These are phyloP conservation scores for Globisporangium spiculum DNA, from an alignment of 352 stramenopile species.

Conservation along the genomic window DNA sequence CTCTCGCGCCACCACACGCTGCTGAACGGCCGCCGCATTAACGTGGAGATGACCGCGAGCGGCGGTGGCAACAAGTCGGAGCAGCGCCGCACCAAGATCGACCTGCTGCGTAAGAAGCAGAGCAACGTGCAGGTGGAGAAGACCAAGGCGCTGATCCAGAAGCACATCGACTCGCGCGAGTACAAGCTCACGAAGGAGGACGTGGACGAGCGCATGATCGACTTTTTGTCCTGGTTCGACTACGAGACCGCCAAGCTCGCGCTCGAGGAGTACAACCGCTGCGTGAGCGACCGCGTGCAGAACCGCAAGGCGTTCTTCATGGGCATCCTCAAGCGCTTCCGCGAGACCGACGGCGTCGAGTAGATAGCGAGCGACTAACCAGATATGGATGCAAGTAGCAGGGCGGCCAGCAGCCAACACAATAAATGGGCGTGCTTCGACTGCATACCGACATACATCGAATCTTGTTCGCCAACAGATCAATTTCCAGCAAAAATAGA, in stretches of 20 bases:
- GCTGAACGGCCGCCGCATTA: constrained; percentile 77
- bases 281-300: constrained; percentile 65
- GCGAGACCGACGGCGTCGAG: constrained; percentile 73
- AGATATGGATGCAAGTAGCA: neutral
- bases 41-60: constrained; percentile 83
- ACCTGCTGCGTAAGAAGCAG: constrained; percentile 74
- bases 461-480: neutral
- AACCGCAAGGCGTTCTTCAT: constrained; percentile 90
- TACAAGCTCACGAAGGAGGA: constrained; percentile 76
- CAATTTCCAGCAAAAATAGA: neutral
- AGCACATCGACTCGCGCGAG: constrained; percentile 67
- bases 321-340: constrained; percentile 87
- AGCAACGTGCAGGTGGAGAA: constrained; percentile 83
- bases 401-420: neutral
- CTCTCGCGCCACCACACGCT: constrained; percentile 80
- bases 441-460: neutral
- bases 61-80: constrained; percentile 83
- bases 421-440: neutral
- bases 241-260: constrained; percentile 85
- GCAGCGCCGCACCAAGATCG: constrained; percentile 66
- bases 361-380: constrained; percentile 20
- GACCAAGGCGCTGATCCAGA: constrained; percentile 75
- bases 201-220: constrained; percentile 85
- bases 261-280: constrained; percentile 78
- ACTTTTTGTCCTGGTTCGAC: constrained; percentile 88